A percentile compares a stretch with the other conserved stretches of the same genome.
These are phyloP conservation scores for Suillus tomentosus DNA, from an alignment of 768 basidiomycete genomes.

Conservation along the genomic window DNA sequence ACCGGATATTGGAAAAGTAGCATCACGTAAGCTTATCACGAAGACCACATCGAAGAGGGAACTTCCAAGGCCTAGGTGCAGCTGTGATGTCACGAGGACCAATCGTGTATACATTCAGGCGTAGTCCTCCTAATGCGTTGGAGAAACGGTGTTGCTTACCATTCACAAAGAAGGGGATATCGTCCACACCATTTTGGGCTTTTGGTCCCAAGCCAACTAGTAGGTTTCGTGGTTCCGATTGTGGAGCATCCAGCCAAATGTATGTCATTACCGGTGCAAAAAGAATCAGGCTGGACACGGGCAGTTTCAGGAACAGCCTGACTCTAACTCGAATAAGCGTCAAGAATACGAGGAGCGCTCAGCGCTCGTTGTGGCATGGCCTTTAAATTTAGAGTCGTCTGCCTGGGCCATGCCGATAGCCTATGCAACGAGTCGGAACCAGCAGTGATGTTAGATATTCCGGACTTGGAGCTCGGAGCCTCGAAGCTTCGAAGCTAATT, in stretches of 20 bases:
- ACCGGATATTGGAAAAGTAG: not conserved
- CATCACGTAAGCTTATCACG: not conserved
- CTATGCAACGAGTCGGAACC: not conserved
- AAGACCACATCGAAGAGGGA: constrained; percentile 13
- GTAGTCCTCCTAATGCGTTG: not conserved
- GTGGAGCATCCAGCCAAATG: not conserved
- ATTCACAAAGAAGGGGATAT: not conserved
- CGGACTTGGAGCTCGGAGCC: not conserved
- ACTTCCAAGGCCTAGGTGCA: constrained; percentile 12
- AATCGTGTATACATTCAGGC: not conserved
- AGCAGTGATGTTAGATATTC: not conserved
- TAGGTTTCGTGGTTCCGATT: not conserved
- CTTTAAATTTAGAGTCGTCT: not conserved
- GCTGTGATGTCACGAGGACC: constrained; percentile 29
- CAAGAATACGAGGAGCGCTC: not conserved
- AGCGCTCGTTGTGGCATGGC: not conserved
- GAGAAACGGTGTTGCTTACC: not conserved
- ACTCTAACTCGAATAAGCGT: not conserved
- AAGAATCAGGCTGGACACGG: not conserved
- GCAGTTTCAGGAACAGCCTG: not conserved
- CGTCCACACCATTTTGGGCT: not conserved
- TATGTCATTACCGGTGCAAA: not conserved
- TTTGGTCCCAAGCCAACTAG: not conserved
- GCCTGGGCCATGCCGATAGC: not conserved
- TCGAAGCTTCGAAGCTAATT: not conserved